Percentiles rank a stretch among this genome's conserved stretches.
Evolutionary conservation across 106 monocot genomes (phyloP).

Genomic region (Apostasia ramifera): DNA sequence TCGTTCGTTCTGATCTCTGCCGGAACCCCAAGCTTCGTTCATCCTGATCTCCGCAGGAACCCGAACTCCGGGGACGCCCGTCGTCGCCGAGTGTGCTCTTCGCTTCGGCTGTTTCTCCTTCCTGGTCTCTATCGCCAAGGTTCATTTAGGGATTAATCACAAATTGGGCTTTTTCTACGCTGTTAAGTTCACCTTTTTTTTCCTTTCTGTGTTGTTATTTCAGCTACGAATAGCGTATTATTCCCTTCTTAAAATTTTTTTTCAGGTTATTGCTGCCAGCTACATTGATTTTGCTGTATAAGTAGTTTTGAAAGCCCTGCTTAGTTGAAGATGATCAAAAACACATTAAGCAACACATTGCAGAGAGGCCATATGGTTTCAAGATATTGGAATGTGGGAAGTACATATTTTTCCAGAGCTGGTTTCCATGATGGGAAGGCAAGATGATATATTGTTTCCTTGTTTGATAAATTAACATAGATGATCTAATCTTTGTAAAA

Average conservation of each 20-base stretch:
- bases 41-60: too few relatives aligned
- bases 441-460: not conserved
- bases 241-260: not conserved
- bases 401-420: not conserved
- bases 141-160: too few relatives aligned
- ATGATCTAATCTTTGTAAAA: not conserved
- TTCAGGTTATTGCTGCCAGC: slow-evolving; percentile 2
- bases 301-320: not conserved
- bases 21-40: too few relatives aligned
- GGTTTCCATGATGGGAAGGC: slow-evolving; percentile 5
- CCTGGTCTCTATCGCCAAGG: too few relatives aligned
- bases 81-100: too few relatives aligned
- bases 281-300: not conserved
- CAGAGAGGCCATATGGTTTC: not conserved
- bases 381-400: not conserved
- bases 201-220: too few relatives aligned
- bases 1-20: too few relatives aligned
- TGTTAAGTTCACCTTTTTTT: too few relatives aligned
- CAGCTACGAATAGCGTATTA: too few relatives aligned
- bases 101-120: too few relatives aligned
- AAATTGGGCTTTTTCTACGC: too few relatives aligned
- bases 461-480: not conserved
- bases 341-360: not conserved
- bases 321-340: slow-evolving; percentile 1
- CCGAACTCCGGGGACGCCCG: too few relatives aligned